phyloP scores from a whole-genome alignment of 306 rosid genomes.

The Medicago lupulina region DNA sequence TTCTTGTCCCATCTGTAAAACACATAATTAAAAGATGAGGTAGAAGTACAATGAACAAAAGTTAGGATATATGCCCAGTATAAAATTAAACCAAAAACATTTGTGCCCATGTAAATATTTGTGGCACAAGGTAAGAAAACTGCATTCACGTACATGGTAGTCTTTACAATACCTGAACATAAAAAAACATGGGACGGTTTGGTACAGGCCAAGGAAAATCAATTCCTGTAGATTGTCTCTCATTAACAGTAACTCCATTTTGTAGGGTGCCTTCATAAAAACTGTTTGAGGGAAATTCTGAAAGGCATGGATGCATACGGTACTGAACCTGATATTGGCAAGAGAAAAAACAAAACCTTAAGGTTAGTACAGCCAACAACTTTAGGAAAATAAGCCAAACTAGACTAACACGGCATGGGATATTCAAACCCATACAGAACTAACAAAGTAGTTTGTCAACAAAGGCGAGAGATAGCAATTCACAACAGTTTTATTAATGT shows the following conservation, averaged over 20 bases:
- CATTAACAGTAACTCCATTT: constrained; percentile 97
- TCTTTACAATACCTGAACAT: constrained; percentile 79
- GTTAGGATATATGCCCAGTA: neutral
- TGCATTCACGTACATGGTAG: constrained; percentile 4
- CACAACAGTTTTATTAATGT: constrained; percentile 8
- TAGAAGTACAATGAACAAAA: neutral
- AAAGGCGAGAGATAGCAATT: constrained; percentile 9
- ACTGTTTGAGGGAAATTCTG: constrained; percentile 98
- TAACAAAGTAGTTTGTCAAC: neutral
- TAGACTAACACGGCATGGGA: constrained; percentile 13
- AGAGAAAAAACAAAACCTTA: constrained; percentile 26
- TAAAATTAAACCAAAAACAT: neutral
- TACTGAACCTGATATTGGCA: constrained; percentile 82
- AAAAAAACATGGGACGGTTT: constrained; percentile 97
- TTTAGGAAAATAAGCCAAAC: constrained; percentile 7
- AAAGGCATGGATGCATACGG: constrained; percentile 98
- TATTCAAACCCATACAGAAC: constrained; percentile 1
- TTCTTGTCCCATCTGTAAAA: constrained; percentile 98
- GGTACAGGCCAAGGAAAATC: constrained; percentile 99
- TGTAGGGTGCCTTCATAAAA: constrained; percentile 98
- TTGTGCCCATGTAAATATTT: neutral
- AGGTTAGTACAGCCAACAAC: constrained; percentile 1
- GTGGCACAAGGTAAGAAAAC: constrained; percentile 27
- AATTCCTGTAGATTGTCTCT: constrained; percentile 92
- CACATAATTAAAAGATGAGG: constrained; percentile 26